Base-by-base conservation (phyloP, 495 filamentous ascomycete genomes). In the Cairneyella variabilis region DNA sequence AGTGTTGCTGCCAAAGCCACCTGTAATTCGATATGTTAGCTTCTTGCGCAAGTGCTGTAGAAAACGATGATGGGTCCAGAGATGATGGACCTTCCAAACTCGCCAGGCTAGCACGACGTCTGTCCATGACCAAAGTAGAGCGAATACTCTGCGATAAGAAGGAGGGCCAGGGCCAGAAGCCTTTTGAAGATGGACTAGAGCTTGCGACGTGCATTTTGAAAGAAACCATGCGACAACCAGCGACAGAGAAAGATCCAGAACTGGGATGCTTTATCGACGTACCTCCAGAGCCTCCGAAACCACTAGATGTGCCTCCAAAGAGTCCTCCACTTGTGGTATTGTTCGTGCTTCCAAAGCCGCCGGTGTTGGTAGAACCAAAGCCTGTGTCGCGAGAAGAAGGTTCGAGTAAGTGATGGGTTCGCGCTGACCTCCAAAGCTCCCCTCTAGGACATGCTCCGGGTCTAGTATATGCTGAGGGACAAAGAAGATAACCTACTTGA, bases 241-340 rank as follows among this genome's bases (percentile, higher is more conserved):
- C 3, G 25, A 22, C 28, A 17, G 11, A 53, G 48, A 52, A 40
- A 10, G 32, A 36, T 57, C 43, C 53, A 53, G 41, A 46, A 38
- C 50, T 32, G 18, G 26, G 52, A 51, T 53, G 57, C 43, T 39
- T 61, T 12, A n/a, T 62, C 57, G 57, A 65, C 63, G 48, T 65
- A 65, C 63, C 63, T 61, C 63, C 62, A 58, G 59, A 54, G 45
- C 51, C 45, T 27, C 63, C 62, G 27, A 62, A 64, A 44, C 58
- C 56, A 28, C 36, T 27, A 49, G 36, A 36, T n/a, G 52, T 51
- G 27, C 48, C 38, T 20, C 58, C 62, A 23, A 62, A 62, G 40
- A 79, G 74, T n/a, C 78, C 75, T 44, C 78, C 74, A 28, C 76
- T 68, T 32, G 73, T 71, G 40, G 71, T 72, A 11, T 46, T 59